Evolutionary conservation across 371 early-diverging fungal genomes (phyloP).

Genomic region (Sporodiniella umbellata): DNA sequence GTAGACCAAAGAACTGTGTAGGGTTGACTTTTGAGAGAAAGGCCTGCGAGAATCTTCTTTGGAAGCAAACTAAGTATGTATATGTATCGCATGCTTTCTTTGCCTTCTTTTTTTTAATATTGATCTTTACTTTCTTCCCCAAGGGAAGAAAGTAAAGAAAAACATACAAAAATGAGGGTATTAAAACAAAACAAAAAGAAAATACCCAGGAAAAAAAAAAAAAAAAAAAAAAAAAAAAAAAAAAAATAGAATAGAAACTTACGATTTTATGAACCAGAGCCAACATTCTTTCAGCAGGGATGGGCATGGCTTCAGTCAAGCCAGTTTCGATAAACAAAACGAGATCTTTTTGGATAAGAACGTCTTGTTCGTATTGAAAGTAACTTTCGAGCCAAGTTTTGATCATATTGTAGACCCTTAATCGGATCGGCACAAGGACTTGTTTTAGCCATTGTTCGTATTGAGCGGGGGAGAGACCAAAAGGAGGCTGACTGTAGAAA

Average conservation of each 20-base stretch:
- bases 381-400: constrained; percentile 90
- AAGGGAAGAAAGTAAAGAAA: no score
- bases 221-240: no score
- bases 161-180: no score
- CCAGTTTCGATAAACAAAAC: constrained; percentile 23
- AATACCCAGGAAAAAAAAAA: no score
- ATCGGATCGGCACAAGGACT: constrained; percentile 81
- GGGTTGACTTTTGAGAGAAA: constrained; percentile 2
- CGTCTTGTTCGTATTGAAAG: constrained; percentile 67
- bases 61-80: no score
- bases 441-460: constrained; percentile 81
- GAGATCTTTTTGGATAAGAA: constrained; percentile 20
- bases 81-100: no score
- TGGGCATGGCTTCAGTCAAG: constrained; percentile 38
- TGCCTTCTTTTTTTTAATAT: no score
- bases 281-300: constrained; percentile 42
- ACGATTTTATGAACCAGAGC: constrained; percentile 35
- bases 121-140: no score
- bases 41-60: no score
- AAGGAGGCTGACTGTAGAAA: no score
- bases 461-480: constrained; percentile 70
- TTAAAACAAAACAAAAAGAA: no score
- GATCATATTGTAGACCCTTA: constrained; percentile 86
- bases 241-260: constrained; percentile 8
- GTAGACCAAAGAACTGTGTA: constrained; percentile 7